Base-by-base conservation (phyloP, 495 filamentous ascomycete species). In the Polyplosphaeria fusca region DNA sequence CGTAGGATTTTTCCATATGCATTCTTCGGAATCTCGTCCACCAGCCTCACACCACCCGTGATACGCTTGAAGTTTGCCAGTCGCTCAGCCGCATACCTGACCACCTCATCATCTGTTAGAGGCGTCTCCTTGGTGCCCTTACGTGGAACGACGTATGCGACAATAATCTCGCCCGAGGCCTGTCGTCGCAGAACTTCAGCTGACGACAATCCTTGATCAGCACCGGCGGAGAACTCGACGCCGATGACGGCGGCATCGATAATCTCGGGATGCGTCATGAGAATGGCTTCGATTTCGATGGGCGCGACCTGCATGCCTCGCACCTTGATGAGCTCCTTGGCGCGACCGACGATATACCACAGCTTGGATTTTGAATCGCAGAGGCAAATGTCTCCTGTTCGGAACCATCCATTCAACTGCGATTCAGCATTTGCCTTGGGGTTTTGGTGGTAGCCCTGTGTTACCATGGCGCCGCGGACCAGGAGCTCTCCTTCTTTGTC, bases 341-440 rank as follows among this genome's bases (percentile, higher is more conserved):
- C 82, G 19, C 90, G 82, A 66, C 93, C 90, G 20, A 94, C 82
- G 20, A 95, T 82, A 64, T 85, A 82, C 68, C 87, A 83, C n/a
- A n/a, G n/a, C 51, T 30, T 76, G 81, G 13, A 79, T 68, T 32
- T 24, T n/a, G 1, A 32, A n/a, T 2, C 75, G 56, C 82, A 81
- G 59, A 18, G 57, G n/a, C 19, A 45, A 25, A 57, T 62, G 40
- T 62, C 58, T 16, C 61, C 61, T 4, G 57, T 65, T 20, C 55
- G 49, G 26, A 65, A 61, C 16, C 38, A 65, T 18, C 51, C 61
- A 7, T 65, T 52, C 24, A 7, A 38, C 24, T 58, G 47, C 32
- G 24, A 57, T 9, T 30, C 25, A 13, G n/a, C 26, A 50, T 55
- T 61, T 18, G 58, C 58, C 28, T 56, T 19, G 13, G 16, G 14